Evolutionary conservation across 495 filamentous ascomycete species (phyloP).

Genomic region (Neurospora terricola): DNA sequence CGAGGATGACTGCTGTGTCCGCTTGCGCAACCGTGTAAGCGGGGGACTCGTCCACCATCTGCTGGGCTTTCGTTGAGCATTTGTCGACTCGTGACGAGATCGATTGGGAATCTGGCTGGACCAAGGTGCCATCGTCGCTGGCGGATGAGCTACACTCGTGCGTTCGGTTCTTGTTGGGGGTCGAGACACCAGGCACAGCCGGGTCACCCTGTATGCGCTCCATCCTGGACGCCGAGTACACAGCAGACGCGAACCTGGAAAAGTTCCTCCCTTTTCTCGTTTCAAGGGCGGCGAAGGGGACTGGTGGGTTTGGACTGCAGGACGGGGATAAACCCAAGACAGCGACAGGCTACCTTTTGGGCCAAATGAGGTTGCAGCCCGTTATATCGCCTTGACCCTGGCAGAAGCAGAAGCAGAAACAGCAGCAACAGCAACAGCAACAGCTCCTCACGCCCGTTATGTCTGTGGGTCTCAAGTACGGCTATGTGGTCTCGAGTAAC

Average conservation of each 20-base stretch:
- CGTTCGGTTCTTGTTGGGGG: neutral
- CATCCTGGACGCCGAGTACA: conserved; percentile 2
- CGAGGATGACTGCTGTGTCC: neutral
- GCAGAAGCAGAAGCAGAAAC: neutral
- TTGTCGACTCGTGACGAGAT: neutral
- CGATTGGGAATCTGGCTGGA: neutral
- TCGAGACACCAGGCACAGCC: conserved; percentile 1
- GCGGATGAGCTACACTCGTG: neutral
- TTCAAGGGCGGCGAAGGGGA: neutral
- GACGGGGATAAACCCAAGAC: neutral
- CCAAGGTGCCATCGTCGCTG: conserved; percentile 3
- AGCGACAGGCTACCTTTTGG: neutral
- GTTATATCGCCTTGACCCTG: neutral
- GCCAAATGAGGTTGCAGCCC: neutral
- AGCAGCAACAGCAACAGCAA: neutral
- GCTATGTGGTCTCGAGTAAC: neutral
- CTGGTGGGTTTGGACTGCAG: neutral
- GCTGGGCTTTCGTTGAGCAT: neutral
- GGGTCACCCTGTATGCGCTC: conserved; percentile 3
- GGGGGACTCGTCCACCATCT: neutral
- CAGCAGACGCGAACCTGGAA: neutral
- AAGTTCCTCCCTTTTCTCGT: neutral
- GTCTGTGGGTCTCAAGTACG: neutral
- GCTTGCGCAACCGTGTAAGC: neutral
- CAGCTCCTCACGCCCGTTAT: neutral